Percentiles rank a stretch among this genome's conserved stretches.
Evolutionary conservation across 768 basidiomycete genomes (phyloP).

Genomic region (Suillus clintonianus): DNA sequence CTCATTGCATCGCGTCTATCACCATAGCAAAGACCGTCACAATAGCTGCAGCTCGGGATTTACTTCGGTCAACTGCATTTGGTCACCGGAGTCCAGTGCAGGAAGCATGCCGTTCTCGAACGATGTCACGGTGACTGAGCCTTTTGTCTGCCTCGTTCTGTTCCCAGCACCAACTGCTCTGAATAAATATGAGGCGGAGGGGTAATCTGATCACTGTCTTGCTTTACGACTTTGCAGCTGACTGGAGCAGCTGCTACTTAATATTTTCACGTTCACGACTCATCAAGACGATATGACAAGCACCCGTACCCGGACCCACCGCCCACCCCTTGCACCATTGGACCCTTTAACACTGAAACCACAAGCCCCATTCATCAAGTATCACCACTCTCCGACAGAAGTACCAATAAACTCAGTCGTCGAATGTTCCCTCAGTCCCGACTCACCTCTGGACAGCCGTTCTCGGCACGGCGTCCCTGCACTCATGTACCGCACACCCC

Average conservation of each 20-base stretch:
- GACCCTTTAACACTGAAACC: constrained; percentile 1
- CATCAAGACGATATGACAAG: constrained; percentile 2
- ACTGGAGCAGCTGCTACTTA: constrained; percentile 5
- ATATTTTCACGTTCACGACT: neutral
- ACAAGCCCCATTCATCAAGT: neutral
- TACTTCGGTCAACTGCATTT: neutral
- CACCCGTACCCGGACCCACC: neutral
- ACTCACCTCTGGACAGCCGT: neutral
- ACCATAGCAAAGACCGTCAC: constrained; percentile 5
- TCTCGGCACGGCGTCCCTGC: neutral
- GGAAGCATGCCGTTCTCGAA: neutral
- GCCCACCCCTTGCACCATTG: neutral
- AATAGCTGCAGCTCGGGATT: neutral
- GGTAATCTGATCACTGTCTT: neutral
- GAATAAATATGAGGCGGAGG: neutral
- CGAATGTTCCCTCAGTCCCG: neutral
- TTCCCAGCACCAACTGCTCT: constrained; percentile 5
- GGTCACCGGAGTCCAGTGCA: neutral
- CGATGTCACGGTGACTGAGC: neutral
- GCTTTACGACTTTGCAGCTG: constrained; percentile 4
- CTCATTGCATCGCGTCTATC: neutral
- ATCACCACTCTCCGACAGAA: neutral
- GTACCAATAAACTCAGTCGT: neutral
- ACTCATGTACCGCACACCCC: neutral
- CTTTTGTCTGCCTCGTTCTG: constrained; percentile 6